Evolutionary conservation across 805 yeast species (phyloP), one percentile per base, ranked within the genome.

Genomic region (Candida chilensis): DNA sequence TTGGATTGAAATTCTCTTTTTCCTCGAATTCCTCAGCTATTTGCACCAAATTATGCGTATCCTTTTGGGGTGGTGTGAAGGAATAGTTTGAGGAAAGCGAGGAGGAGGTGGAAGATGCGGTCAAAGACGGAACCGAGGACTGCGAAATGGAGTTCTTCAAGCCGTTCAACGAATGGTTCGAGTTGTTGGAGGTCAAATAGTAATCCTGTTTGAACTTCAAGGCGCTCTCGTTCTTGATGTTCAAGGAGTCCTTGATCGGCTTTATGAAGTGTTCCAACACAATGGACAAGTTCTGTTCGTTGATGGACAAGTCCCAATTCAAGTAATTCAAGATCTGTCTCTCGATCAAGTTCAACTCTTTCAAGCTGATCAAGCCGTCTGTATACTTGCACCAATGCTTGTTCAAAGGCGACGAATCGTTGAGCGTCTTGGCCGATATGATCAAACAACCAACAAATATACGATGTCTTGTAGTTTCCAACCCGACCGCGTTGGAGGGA

Each of bases 401-500:
- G 54, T 82, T 82, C 46, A 78, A 75, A 37, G 90, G 87, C 9
- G 84, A 74, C 5, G 81, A 73, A 48, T 82, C 94, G 53, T 82
- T 81, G 60, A 78, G 70, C 38, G 77, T 78, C 60, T 90, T 90
- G 11, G 97, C 96, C n/a, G 95, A 83, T 29, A 92, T 58, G 27
- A 90, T 85, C 33, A 90, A 66, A 27, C 95, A 74, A 0, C 96
- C 95, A 31, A 90, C 61, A 41, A 90, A 92, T 34, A 90, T 84
- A 37, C 97, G 70, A 60, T 90, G 98, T 48, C 94, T 73, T 6
- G 97, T 87, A 31, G 96, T 82, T 36, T 75, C 86, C 69, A 88
- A 86, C 12, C 97, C 97, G 35, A 80, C 73, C 9, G 95, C 92
- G 51, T 83, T 82, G 17, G 84, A 73, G 3, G 97, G 97, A 31